These are phyloP conservation scores for Coemansia sp. DNA, from an alignment of 192 early-diverging fungal species.

Conservation along the genomic window DNA sequence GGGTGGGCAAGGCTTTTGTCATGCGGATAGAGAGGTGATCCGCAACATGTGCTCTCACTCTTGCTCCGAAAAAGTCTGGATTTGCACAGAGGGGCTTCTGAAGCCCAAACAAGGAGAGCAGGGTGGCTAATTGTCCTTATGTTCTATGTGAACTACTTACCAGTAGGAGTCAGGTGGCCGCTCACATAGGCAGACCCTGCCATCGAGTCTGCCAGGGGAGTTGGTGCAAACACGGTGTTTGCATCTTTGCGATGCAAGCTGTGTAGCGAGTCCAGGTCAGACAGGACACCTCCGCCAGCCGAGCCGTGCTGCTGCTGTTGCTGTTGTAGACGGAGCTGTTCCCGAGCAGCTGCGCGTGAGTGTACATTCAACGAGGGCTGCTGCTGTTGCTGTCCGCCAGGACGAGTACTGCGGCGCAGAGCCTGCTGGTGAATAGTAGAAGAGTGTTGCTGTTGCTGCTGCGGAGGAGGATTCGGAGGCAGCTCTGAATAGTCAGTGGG, in stretches of 20 bases:
- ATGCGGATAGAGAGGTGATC: slow-evolving; percentile 1
- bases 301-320: slow-evolving; percentile 6
- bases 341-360: slow-evolving; percentile 26
- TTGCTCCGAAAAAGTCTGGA: slow-evolving; percentile 1
- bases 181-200: slow-evolving; percentile 43
- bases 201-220: slow-evolving; percentile 27
- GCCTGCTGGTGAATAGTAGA: neutral
- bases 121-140: neutral
- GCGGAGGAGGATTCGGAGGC: slow-evolving; percentile 3
- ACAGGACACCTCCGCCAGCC: slow-evolving; percentile 24
- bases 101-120: too few species aligned
- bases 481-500: neutral
- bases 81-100: neutral
- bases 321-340: slow-evolving; percentile 25
- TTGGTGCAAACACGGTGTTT: slow-evolving; percentile 27
- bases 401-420: slow-evolving; percentile 6
- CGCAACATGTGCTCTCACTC: neutral
- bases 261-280: slow-evolving; percentile 28
- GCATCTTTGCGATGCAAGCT: slow-evolving; percentile 23
- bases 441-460: neutral
- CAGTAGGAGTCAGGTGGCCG: slow-evolving; percentile 48
- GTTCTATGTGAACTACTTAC: slow-evolving; percentile 15
- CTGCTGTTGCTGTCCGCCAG: slow-evolving; percentile 7
- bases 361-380: slow-evolving; percentile 22
- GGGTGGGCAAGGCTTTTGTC: neutral